phyloP scores from a whole-genome alignment of 148 eudicot genomes.

The Vaccinium myrtillus region DNA sequence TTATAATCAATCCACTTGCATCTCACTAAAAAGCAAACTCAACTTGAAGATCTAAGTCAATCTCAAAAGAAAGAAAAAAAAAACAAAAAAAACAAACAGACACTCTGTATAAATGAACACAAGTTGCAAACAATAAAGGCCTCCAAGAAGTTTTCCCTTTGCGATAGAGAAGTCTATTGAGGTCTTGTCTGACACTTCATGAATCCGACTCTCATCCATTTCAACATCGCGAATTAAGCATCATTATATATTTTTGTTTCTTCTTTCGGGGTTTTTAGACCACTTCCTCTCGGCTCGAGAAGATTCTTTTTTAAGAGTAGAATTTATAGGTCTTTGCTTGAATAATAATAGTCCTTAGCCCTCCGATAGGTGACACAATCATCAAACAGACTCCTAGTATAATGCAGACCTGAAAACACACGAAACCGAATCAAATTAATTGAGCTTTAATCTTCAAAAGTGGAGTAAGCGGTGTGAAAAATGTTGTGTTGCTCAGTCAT shows the following conservation, averaged over 20 bases:
- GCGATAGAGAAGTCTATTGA: neutral
- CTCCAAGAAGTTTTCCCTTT: neutral
- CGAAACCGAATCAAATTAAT: neutral
- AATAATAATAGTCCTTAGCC: slow-evolving; percentile 23
- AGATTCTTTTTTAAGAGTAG: slow-evolving; percentile 3
- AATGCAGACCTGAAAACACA: slow-evolving; percentile 26
- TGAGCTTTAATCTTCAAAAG: neutral
- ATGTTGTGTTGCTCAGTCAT: neutral
- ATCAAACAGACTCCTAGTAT: slow-evolving; percentile 26
- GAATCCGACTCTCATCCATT: neutral
- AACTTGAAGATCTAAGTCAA: neutral
- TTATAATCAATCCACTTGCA: neutral
- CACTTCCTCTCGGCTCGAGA: neutral
- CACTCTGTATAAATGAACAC: neutral
- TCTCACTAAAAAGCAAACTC: neutral
- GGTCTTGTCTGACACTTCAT: neutral
- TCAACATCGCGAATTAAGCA: neutral
- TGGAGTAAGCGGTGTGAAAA: neutral
- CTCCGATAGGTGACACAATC: slow-evolving; percentile 33
- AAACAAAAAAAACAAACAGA: neutral
- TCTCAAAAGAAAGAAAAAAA: neutral
- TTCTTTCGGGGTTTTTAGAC: neutral
- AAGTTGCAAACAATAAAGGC: neutral
- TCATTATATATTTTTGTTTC: neutral
- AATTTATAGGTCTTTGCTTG: slow-evolving; percentile 22